phyloP scores from a whole-genome alignment of 169 alveolate species.

The Plasmodium coatneyi region DNA sequence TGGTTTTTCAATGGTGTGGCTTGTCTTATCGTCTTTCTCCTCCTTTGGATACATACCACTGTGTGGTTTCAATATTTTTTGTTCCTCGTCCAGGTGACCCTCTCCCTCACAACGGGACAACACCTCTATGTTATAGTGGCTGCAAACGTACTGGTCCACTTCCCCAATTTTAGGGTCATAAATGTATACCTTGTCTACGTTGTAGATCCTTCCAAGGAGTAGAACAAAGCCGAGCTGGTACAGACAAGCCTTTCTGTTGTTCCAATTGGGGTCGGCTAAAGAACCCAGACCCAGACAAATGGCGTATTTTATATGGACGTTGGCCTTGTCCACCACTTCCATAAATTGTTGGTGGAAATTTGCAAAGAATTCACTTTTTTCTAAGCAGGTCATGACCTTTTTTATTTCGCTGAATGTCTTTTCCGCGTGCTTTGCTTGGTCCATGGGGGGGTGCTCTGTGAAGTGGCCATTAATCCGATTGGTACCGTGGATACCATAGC shows the following conservation, averaged over 20 bases:
- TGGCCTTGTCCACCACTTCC: not conserved
- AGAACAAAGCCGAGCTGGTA: conserved; percentile 31
- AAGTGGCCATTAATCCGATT: not conserved
- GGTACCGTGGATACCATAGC: no score
- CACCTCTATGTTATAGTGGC: not conserved
- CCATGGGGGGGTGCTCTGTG: not conserved
- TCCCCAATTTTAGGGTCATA: conserved; percentile 57
- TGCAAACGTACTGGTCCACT: conserved; percentile 9
- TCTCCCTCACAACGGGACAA: not conserved
- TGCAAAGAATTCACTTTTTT: conserved; percentile 34
- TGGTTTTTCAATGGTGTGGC: not conserved
- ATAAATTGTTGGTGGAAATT: conserved; percentile 17
- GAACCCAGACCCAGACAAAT: conserved; percentile 68
- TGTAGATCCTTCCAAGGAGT: conserved; percentile 12
- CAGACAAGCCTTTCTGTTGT: conserved; percentile 28
- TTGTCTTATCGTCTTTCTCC: not conserved
- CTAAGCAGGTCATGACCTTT: conserved; percentile 14
- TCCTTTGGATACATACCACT: not conserved
- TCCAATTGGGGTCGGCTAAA: conserved; percentile 14
- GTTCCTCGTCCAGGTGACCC: not conserved
- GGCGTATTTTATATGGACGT: not conserved
- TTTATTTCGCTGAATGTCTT: conserved; percentile 12
- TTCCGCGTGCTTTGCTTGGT: not conserved
- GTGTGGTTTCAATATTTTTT: not conserved
- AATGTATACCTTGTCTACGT: not conserved